Evolutionary conservation across 1,284 basidiomycete genomes (phyloP).

Genomic region (Puccinia triticina): DNA sequence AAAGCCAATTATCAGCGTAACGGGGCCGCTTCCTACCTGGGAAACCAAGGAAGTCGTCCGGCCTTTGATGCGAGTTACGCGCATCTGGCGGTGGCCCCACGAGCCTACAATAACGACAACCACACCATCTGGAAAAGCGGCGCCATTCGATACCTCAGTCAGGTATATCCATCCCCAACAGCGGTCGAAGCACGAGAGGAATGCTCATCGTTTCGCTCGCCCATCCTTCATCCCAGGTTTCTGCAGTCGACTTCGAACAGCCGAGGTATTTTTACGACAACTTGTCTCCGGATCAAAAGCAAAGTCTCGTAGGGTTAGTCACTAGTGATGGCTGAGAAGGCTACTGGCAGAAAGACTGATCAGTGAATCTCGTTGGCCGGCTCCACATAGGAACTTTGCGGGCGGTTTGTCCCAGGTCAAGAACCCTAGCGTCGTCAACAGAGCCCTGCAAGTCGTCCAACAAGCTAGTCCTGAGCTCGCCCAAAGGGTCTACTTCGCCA

Average conservation of each 20-base stretch:
- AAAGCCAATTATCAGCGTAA: conserved; percentile 75
- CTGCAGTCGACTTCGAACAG: conserved; percentile 80
- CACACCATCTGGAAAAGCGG: conserved; percentile 37
- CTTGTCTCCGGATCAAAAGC: conserved; percentile 73
- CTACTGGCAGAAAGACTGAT: neutral
- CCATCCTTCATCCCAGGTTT: conserved; percentile 2
- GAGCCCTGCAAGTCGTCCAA: conserved; percentile 2
- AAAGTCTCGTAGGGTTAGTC: conserved; percentile 59
- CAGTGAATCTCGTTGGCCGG: neutral
- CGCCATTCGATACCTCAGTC: conserved; percentile 35
- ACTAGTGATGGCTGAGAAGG: neutral
- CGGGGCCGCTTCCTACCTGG: conserved; percentile 59
- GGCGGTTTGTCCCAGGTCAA: conserved; percentile 35
- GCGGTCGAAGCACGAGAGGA: too few species aligned
- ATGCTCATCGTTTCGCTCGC: neutral
- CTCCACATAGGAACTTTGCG: conserved; percentile 8
- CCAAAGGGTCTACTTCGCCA: neutral
- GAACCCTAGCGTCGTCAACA: neutral
- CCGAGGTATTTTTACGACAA: conserved; percentile 77
- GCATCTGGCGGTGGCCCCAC: conserved; percentile 49
- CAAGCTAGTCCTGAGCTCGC: conserved; percentile 28
- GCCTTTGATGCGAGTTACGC: conserved; percentile 79
- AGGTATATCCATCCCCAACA: conserved; percentile 22
- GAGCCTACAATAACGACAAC: conserved; percentile 39
- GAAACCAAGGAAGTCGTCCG: conserved; percentile 78